Conservation (phyloP, 129 eudicot genomes). For the Smallanthus sonchifolius region DNA sequence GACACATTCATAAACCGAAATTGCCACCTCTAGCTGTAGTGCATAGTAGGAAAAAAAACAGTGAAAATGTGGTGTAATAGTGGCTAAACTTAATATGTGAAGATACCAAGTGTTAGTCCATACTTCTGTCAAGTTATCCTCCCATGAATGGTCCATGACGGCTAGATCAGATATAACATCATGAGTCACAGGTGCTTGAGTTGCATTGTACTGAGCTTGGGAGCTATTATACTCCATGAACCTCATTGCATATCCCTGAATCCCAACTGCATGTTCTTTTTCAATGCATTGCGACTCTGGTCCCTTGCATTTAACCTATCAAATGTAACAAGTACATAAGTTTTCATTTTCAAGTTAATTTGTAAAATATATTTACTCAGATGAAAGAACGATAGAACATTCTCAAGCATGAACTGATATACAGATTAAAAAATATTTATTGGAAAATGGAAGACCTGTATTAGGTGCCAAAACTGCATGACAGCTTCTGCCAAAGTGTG, state of each 20-base stretch:
- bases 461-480: slow-evolving; percentile 78
- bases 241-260: slow-evolving; percentile 66
- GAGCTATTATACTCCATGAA: slow-evolving; percentile 56
- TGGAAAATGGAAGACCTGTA: slow-evolving; percentile 36
- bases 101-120: slow-evolving; percentile 30
- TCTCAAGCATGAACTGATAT: slow-evolving; percentile 2
- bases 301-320: slow-evolving; percentile 50
- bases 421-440: not conserved
- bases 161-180: slow-evolving; percentile 42
- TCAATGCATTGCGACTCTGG: slow-evolving; percentile 30
- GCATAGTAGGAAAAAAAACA: not conserved
- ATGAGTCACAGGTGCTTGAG: slow-evolving; percentile 47
- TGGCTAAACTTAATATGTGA: slow-evolving; percentile 10
- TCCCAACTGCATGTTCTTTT: slow-evolving; percentile 33
- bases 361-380: not conserved
- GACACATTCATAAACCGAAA: not conserved
- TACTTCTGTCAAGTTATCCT: slow-evolving; percentile 80
- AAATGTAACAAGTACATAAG: slow-evolving; percentile 1
- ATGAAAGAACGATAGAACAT: not conserved
- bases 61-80: slow-evolving; percentile 13
- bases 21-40: not conserved
- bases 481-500: slow-evolving; percentile 67
- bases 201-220: slow-evolving; percentile 17
- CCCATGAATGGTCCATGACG: slow-evolving; percentile 56
- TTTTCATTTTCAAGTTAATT: not conserved